Evolutionary conservation across 2,329 filamentous ascomycete genomes (phyloP), one percentile per base, ranked within the genome.

Genomic region (Fusarium xylarioides): DNA sequence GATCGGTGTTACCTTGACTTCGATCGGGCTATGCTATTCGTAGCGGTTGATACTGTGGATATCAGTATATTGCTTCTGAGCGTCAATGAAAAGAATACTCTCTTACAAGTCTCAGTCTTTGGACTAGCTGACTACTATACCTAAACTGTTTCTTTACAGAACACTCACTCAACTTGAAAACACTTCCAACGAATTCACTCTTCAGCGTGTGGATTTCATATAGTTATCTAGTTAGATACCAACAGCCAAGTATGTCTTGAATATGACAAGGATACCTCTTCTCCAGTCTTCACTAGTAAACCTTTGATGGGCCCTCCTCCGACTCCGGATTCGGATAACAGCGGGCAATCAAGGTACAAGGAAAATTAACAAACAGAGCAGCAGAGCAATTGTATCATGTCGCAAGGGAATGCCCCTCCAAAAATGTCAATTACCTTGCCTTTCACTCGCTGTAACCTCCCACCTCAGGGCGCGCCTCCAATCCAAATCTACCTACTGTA

Each of bases 311-410:
- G 37, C 7, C 28, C 26, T 35, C 40, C 64, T 68, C 66, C 66
- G 66, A 68, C 46, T 61, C 63, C 65, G 65, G 65, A 68, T 58
- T 55, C 66, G 66, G 64, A 32, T 68, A 63, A 43, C 49, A 43
- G 23, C 47, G 64, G 66, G 53, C 63, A 63, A 46, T 14, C 40
- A 26, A 62, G 64, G 55, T 54, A 53, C 46, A 43, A 42, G 40
- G 21, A 37, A 43, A 44, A 50, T 15, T 15, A 26, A 8, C 49
- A 35, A 35, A 1, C 32, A 15, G 12, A 57, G 4, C 26, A 6
- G 21, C 50, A 54, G 35, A 42, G 50, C 34, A 61, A 61, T 54
- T 62, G 30, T 32, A 53, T 53, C 30, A 30, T 62, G 4, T 37
- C 23, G 18, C 59, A 28, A 47, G 63, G 60, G 46, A 68, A 12